Percentiles rank a stretch among this genome's conserved stretches.
Evolutionary conservation across 306 rosid genomes (phyloP).

Genomic region (Carpinus fangiana): DNA sequence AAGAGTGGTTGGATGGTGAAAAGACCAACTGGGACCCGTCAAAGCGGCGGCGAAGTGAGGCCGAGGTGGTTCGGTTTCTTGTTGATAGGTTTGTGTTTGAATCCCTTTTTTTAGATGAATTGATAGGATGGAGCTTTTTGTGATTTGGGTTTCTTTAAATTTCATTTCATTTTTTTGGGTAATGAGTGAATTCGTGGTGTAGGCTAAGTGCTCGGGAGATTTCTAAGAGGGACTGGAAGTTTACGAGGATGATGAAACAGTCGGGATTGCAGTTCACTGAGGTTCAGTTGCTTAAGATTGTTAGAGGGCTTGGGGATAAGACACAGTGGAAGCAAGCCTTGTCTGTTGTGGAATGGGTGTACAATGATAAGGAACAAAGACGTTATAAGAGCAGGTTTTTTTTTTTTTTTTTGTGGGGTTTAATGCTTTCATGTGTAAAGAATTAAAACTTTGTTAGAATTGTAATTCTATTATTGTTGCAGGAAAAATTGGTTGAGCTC

Average conservation of each 20-base stretch:
- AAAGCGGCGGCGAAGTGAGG: conserved; percentile 56
- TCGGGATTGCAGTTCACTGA: conserved; percentile 84
- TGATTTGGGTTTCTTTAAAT: background rate
- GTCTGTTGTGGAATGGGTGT: conserved; percentile 81
- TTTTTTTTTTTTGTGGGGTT: conserved; percentile 25
- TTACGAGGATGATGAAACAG: conserved; percentile 79
- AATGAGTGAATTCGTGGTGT: conserved; percentile 17
- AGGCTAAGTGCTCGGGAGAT: conserved; percentile 73
- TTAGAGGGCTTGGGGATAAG: conserved; percentile 60
- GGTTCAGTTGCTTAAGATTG: conserved; percentile 67
- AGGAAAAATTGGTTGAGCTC: background rate
- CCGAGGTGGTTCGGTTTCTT: conserved; percentile 69
- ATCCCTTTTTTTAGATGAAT: background rate
- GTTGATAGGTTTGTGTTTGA: conserved; percentile 71
- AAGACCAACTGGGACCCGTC: conserved; percentile 23
- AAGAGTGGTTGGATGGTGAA: conserved; percentile 45
- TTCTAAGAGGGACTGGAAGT: conserved; percentile 70
- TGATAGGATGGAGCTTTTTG: too few species aligned
- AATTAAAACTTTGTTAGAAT: conserved; percentile 12
- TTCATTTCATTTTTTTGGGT: background rate
- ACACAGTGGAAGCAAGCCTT: conserved; percentile 82
- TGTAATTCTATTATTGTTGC: conserved; percentile 3
- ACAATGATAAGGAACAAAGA: conserved; percentile 48
- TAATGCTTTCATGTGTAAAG: conserved; percentile 11
- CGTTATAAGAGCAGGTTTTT: conserved; percentile 71